Percentiles rank a stretch among this genome's conserved stretches.
Evolutionary conservation across 2,329 filamentous ascomycete genomes (phyloP).

Genomic region (Zopfia rhizophila): DNA sequence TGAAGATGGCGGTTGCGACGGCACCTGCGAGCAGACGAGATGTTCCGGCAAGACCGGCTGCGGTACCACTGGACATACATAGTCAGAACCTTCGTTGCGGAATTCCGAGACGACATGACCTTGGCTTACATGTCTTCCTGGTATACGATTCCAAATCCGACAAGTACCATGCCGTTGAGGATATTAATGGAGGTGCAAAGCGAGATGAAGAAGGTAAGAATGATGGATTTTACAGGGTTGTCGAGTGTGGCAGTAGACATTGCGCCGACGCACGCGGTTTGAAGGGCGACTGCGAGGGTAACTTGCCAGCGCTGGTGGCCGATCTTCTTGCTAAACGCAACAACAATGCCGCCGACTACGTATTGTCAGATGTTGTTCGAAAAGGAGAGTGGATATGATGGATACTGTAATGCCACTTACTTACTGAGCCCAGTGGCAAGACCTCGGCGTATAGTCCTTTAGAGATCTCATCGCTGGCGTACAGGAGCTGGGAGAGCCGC

Average conservation of each 20-base stretch:
- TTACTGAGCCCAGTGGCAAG: constrained; percentile 36
- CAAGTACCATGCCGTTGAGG: constrained; percentile 41
- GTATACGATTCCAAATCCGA: constrained; percentile 42
- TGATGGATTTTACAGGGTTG: constrained; percentile 36
- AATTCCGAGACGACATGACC: background rate
- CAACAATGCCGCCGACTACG: constrained; percentile 39
- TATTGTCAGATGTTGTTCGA: constrained; percentile 1
- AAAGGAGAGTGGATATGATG: constrained; percentile 2
- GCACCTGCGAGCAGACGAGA: constrained; percentile 40
- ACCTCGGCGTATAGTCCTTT: constrained; percentile 41
- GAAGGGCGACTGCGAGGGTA: constrained; percentile 35
- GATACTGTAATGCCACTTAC: constrained; percentile 9
- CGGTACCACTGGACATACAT: constrained; percentile 31
- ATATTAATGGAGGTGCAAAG: constrained; percentile 40
- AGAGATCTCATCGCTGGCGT: constrained; percentile 39
- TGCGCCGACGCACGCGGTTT: constrained; percentile 41
- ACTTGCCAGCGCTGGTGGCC: constrained; percentile 43
- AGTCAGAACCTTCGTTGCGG: constrained; percentile 3
- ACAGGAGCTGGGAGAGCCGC: constrained; percentile 39
- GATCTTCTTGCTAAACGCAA: constrained; percentile 39
- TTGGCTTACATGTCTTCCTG: constrained; percentile 37
- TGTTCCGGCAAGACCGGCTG: constrained; percentile 41
- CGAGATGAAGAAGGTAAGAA: constrained; percentile 41
- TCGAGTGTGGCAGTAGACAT: constrained; percentile 37
- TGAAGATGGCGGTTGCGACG: constrained; percentile 41